Percentiles rank a stretch among this genome's conserved stretches.
Evolutionary conservation across 108 stramenopile genomes (phyloP).

Genomic region (Conticribra guillardii): DNA sequence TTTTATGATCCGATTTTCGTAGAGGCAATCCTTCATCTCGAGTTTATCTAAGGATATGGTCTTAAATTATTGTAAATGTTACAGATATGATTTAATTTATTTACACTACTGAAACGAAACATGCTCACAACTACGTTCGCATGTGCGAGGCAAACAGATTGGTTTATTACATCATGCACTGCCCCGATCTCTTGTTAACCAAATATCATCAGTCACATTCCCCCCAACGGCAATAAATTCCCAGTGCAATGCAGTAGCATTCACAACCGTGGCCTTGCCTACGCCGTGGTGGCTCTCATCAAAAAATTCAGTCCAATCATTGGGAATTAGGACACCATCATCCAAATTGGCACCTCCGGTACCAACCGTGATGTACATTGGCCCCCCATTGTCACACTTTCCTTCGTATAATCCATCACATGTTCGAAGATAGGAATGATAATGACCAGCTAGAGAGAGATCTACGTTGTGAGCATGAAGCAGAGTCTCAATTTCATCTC

Average conservation of each 20-base stretch:
- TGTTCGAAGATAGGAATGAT: constrained; percentile 74
- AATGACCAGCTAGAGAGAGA: constrained; percentile 75
- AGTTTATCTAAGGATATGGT: no score
- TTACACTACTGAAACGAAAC: no score
- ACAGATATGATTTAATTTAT: no score
- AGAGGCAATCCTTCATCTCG: no score
- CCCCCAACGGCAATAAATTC: constrained; percentile 52
- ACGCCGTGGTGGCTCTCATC: constrained; percentile 34
- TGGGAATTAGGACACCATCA: constrained; percentile 1
- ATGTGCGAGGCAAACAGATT: no score
- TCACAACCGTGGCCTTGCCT: constrained; percentile 40
- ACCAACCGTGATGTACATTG: constrained; percentile 71
- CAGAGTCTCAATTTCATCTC: constrained; percentile 74
- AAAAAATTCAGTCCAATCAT: constrained; percentile 31
- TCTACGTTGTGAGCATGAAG: constrained; percentile 70
- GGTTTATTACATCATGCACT: no score
- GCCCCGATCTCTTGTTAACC: constrained; percentile 42
- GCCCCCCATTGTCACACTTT: constrained; percentile 60
- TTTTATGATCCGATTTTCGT: no score
- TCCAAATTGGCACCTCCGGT: constrained; percentile 55
- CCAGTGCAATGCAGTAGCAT: constrained; percentile 47
- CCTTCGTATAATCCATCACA: constrained; percentile 67
- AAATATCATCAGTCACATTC: constrained; percentile 45
- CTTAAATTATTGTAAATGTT: no score
- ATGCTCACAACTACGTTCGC: no score